Base-by-base conservation (phyloP, 805 yeast genomes). In the Lachancea mirantina region DNA sequence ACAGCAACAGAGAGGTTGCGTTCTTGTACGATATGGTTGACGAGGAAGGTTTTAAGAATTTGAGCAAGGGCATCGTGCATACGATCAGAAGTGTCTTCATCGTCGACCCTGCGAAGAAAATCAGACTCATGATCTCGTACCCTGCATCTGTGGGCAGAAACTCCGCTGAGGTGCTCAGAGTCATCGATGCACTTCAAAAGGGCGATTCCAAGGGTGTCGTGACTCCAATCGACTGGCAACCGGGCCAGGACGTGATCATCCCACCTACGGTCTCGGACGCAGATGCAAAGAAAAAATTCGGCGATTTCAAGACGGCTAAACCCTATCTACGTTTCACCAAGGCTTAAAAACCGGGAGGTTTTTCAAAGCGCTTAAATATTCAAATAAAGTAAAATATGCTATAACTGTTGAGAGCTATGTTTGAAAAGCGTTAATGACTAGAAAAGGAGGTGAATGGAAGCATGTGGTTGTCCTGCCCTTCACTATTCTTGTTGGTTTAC, bases 71-170 rank as follows among this genome's bases (percentile, higher is more conserved):
- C 34, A 66, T 80, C 32, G 84, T 83, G 36, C 76, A 80, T 59
- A 88, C 96, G 45, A 84, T 87, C 64, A 81, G 96, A 70, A 81
- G 94, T 10, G 95, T 87, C 38, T 88, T 80, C 67, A 66, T 87
- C 60, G 85, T 87, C 59, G 96, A 87, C 63, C 96, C 96, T 46
- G 57, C 67, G 48, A 88, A 87, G 74, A 87, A 81, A 65, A 77
- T 88, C 55, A 78, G 96, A 67, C 70, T 85, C 55, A 77, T 80
- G 46, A 62, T 88, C 68, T 74, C 89, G 14, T 87, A 87, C 70
- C 96, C 96, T 38, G 92, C 96, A 39, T 80, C 94, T 28, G 78
- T 84, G 41, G 96, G 96, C 59, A 82, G 96, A 72, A 87, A 88
- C 77, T 74, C 95, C 41, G 74, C 83, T 38, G 96, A 87, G 70